These are phyloP conservation scores for Fraxinus albicans DNA, from an alignment of 305 asterid species.

Conservation along the genomic window DNA sequence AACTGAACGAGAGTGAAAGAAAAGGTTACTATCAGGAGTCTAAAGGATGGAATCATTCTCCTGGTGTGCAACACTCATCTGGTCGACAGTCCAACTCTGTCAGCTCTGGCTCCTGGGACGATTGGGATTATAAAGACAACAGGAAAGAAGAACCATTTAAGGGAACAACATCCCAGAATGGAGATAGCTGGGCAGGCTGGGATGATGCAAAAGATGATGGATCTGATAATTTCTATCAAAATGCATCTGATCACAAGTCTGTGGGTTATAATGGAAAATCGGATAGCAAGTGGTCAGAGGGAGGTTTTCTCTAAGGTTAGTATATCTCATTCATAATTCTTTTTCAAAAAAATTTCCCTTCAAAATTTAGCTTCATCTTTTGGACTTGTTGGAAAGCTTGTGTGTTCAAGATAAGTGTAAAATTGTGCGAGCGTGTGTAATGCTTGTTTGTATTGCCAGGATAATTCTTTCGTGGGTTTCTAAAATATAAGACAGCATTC, in stretches of 20 bases:
- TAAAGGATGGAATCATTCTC: background rate
- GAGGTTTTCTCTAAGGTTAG: background rate
- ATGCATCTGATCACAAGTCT: background rate
- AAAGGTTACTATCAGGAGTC: background rate
- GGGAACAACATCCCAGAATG: background rate
- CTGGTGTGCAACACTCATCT: background rate
- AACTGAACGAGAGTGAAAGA: constrained; percentile 2
- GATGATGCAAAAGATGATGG: background rate
- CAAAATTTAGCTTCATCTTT: background rate
- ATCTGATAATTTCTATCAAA: background rate
- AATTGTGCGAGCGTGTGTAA: background rate
- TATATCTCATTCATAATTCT: background rate
- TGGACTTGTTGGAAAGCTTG: background rate
- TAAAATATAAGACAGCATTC: background rate
- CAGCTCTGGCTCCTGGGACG: constrained; percentile 18
- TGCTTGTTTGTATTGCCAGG: background rate
- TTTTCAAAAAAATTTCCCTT: background rate
- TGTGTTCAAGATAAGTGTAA: background rate
- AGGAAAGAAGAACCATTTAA: background rate
- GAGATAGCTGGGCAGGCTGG: background rate
- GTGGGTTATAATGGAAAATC: background rate
- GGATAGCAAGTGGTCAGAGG: background rate
- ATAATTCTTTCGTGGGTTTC: background rate
- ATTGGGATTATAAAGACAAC: constrained; percentile 18
- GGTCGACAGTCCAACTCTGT: background rate